Conservation (phyloP, 139 green algal species). For the Micromonas commoda region DNA sequence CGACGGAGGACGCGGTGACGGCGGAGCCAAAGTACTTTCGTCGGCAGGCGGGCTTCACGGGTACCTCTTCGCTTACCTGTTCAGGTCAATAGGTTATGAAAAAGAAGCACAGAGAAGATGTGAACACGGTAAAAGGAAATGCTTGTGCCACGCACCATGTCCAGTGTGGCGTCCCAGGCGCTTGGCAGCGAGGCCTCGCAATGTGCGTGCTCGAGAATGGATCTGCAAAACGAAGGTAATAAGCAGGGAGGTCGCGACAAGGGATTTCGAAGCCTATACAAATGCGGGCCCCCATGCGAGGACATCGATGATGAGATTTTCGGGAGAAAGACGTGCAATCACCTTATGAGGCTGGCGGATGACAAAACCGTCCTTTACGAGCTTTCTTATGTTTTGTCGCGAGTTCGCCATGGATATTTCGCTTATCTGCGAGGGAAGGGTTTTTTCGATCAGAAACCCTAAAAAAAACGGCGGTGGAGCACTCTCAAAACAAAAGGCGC, state of each 20-base stretch:
- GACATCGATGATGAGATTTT: too few species aligned
- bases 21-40: slow-evolving; percentile 95
- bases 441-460: too few species aligned
- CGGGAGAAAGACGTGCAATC: too few species aligned
- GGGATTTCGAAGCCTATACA: too few species aligned
- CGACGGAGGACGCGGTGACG: slow-evolving; percentile 90
- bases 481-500: too few species aligned
- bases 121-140: too few species aligned
- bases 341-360: slow-evolving; percentile 88
- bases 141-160: slow-evolving; percentile 63
- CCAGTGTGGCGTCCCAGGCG: slow-evolving; percentile 94
- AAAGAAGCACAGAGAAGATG: too few species aligned
- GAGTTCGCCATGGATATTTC: slow-evolving; percentile 23
- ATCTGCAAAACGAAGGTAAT: slow-evolving; percentile 49
- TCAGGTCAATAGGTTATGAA: slow-evolving; percentile 11
- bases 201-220: slow-evolving; percentile 86
- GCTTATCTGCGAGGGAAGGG: slow-evolving; percentile 1
- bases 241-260: neutral
- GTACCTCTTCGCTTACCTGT: slow-evolving; percentile 96
- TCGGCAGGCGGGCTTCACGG: slow-evolving; percentile 91
- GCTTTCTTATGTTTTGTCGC: slow-evolving; percentile 95
- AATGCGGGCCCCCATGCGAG: too few species aligned
- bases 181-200: slow-evolving; percentile 82
- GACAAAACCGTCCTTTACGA: slow-evolving; percentile 98
- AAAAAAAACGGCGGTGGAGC: too few species aligned